A percentile compares a stretch with the other conserved stretches of the same genome.
Evolutionary conservation across 116 monocot species (phyloP).

Genomic region (Papilionanthe hybrid): DNA sequence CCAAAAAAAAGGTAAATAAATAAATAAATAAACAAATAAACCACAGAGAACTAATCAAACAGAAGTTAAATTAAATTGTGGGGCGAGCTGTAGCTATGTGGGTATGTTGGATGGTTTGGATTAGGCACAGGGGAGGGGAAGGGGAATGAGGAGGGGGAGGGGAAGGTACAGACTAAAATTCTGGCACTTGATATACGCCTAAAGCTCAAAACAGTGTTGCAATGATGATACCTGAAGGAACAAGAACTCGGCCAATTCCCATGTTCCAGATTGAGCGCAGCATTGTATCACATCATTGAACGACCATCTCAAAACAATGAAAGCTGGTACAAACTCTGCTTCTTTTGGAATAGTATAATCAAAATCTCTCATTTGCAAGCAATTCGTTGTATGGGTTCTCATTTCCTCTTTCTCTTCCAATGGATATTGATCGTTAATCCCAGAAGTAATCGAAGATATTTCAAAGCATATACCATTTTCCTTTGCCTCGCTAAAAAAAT

Average conservation of each 20-base stretch:
- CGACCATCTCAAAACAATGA: slow-evolving; percentile 51
- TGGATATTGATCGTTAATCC: slow-evolving; percentile 10
- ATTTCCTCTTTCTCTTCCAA: not conserved
- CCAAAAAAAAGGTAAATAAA: no score
- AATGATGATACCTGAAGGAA: slow-evolving; percentile 56
- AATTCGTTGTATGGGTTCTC: not conserved
- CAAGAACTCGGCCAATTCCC: slow-evolving; percentile 57
- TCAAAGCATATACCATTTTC: not conserved
- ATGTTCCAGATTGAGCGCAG: slow-evolving; percentile 37
- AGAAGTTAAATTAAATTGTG: not conserved
- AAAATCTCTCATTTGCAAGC: not conserved
- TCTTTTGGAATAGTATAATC: not conserved
- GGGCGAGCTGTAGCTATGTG: not conserved
- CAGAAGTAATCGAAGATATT: not conserved
- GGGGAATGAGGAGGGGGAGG: no score
- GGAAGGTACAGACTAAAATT: not conserved
- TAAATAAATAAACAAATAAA: no score
- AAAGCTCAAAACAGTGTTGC: not conserved
- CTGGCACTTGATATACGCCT: not conserved
- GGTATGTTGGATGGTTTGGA: no score
- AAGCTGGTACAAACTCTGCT: slow-evolving; percentile 17
- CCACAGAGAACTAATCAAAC: no score
- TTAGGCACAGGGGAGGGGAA: no score
- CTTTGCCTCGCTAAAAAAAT: not conserved
- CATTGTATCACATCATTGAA: slow-evolving; percentile 71